Conservation (phyloP, 257 asterid species). For the Petunia axillaris region DNA sequence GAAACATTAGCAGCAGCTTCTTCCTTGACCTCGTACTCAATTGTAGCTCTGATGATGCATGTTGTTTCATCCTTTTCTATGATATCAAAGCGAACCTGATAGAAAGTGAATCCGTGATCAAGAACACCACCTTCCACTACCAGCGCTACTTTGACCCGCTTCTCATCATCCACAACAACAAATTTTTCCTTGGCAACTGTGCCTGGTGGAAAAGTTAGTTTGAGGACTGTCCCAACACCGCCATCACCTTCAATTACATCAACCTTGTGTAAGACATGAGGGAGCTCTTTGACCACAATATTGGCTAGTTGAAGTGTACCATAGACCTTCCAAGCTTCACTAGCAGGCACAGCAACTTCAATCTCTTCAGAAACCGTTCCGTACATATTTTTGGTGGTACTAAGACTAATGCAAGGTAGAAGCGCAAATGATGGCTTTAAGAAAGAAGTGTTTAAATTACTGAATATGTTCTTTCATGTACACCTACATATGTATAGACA, state of each 20-base stretch:
- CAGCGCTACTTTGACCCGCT: constrained; percentile 51
- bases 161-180: constrained; percentile 59
- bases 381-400: constrained; percentile 31
- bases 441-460: background rate
- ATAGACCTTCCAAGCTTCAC: constrained; percentile 68
- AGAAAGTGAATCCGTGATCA: constrained; percentile 51
- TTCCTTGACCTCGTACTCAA: constrained; percentile 61
- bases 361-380: constrained; percentile 50
- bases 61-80: constrained; percentile 43
- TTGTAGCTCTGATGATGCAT: constrained; percentile 54
- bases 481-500: background rate
- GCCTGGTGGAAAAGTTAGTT: constrained; percentile 50
- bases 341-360: constrained; percentile 50
- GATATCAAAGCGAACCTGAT: constrained; percentile 50
- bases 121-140: constrained; percentile 68
- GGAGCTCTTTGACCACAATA: constrained; percentile 37
- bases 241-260: constrained; percentile 64
- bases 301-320: constrained; percentile 46
- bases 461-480: background rate
- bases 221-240: constrained; percentile 51
- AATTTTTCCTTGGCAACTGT: constrained; percentile 57
- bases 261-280: constrained; percentile 39
- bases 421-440: background rate
- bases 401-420: background rate
- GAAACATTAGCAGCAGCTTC: constrained; percentile 52